phyloP scores from a whole-genome alignment of 2,329 filamentous ascomycete species.

The Stagonosporopsis chrysanthemi region DNA sequence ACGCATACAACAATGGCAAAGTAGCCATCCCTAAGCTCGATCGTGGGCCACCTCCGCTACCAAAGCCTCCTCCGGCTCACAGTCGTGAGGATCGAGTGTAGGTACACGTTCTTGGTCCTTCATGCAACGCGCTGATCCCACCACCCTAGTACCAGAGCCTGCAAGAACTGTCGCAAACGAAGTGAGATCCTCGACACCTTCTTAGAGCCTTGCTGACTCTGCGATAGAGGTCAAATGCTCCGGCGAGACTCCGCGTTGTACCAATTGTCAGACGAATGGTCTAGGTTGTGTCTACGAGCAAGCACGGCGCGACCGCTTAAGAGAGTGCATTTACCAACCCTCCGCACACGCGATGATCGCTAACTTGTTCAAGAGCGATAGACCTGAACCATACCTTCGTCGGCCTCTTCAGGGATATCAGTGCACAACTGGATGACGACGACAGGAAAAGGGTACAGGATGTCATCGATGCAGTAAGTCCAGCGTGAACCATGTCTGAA shows the following conservation, averaged over 20 bases:
- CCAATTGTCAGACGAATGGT: constrained; percentile 24
- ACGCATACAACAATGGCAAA: constrained; percentile 10
- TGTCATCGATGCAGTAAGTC: constrained; percentile 29
- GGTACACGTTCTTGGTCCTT: background rate
- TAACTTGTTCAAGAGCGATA: constrained; percentile 23
- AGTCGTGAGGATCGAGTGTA: constrained; percentile 32
- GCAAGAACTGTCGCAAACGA: constrained; percentile 34
- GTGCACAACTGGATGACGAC: constrained; percentile 19
- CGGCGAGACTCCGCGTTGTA: constrained; percentile 31
- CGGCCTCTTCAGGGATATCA: constrained; percentile 28
- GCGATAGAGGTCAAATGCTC: constrained; percentile 35
- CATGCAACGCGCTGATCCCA: constrained; percentile 1
- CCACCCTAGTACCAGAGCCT: constrained; percentile 27
- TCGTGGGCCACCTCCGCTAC: constrained; percentile 10
- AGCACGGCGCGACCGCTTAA: constrained; percentile 34
- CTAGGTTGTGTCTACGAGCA: constrained; percentile 33
- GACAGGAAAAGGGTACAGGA: constrained; percentile 29
- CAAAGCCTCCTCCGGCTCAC: constrained; percentile 9
- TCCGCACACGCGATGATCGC: background rate
- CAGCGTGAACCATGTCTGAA: background rate
- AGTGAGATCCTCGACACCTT: constrained; percentile 16
- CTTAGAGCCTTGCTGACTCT: background rate
- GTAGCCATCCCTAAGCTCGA: constrained; percentile 27
- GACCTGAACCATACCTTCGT: constrained; percentile 30
- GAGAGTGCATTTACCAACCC: constrained; percentile 21